These are phyloP conservation scores for Theobroma cacao DNA, from an alignment of 345 rosid genomes.

Conservation along the genomic window DNA sequence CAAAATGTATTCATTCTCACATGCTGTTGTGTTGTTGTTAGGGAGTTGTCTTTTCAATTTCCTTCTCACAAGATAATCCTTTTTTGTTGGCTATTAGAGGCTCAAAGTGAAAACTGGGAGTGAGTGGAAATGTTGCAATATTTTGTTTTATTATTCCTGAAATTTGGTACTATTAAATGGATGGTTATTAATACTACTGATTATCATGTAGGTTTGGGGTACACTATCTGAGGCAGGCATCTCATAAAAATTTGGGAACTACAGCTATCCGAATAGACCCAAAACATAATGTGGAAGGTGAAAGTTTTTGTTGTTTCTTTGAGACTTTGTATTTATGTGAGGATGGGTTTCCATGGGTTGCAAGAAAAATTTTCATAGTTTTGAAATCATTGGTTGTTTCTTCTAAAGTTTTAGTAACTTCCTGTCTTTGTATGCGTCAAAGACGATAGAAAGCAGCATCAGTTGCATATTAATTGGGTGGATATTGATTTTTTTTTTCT, in stretches of 20 bases:
- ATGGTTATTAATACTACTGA: not conserved
- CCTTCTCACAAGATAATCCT: slow-evolving; percentile 77
- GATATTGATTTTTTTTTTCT: too few species aligned
- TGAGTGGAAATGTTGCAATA: slow-evolving; percentile 30
- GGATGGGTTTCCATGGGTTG: not conserved
- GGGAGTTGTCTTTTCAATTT: slow-evolving; percentile 82
- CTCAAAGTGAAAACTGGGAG: slow-evolving; percentile 80
- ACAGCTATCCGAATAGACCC: slow-evolving; percentile 13
- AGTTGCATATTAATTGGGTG: too few species aligned
- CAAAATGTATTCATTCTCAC: not conserved
- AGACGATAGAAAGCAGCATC: too few species aligned
- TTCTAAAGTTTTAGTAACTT: not conserved
- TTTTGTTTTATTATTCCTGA: not conserved
- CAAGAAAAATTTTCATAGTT: not conserved
- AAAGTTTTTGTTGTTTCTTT: not conserved
- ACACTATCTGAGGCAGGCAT: slow-evolving; percentile 50
- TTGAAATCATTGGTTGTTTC: not conserved
- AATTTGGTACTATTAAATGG: not conserved
- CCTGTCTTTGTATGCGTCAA: too few species aligned
- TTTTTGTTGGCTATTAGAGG: slow-evolving; percentile 89
- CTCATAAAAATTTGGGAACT: slow-evolving; percentile 41
- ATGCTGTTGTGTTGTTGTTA: slow-evolving; percentile 20
- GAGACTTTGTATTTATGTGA: not conserved
- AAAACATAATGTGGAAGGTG: not conserved
- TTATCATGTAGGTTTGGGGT: slow-evolving; percentile 75